A percentile compares a stretch with the other conserved stretches of the same genome.
Conservation (phyloP, 495 filamentous ascomycete species). For the Rhypophila decipiens region DNA sequence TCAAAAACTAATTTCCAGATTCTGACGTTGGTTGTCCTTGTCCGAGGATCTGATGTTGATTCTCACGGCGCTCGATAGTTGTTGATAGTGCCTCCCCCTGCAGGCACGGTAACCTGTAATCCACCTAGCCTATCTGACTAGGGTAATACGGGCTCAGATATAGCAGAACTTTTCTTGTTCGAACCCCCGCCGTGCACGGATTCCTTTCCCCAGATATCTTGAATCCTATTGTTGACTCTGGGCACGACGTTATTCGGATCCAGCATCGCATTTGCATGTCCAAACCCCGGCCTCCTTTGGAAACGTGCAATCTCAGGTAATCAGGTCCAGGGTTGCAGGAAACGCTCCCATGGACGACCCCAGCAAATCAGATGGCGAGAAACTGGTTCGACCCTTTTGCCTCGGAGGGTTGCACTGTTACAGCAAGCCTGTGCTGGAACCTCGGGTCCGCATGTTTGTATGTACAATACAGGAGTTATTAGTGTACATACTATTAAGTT, state of each 20-base stretch:
- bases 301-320: neutral
- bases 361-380: neutral
- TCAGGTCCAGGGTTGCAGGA: neutral
- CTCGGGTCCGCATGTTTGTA: too few species aligned
- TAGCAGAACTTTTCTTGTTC: neutral
- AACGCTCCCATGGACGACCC: neutral
- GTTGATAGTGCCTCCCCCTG: neutral
- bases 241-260: too few species aligned
- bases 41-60: too few species aligned
- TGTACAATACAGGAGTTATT: too few species aligned
- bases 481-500: too few species aligned
- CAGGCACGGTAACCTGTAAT: neutral
- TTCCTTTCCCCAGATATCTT: neutral
- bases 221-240: too few species aligned
- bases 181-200: neutral
- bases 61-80: conserved; percentile 3
- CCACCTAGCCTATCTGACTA: neutral
- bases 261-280: too few species aligned
- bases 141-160: too few species aligned
- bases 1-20: too few species aligned
- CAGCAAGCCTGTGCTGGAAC: too few species aligned
- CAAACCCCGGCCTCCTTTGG: too few species aligned
- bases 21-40: too few species aligned
- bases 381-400: neutral
- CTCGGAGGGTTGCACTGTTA: neutral